Conservation (phyloP, 2,329 filamentous ascomycete genomes). For the Trichoderma koningii region DNA sequence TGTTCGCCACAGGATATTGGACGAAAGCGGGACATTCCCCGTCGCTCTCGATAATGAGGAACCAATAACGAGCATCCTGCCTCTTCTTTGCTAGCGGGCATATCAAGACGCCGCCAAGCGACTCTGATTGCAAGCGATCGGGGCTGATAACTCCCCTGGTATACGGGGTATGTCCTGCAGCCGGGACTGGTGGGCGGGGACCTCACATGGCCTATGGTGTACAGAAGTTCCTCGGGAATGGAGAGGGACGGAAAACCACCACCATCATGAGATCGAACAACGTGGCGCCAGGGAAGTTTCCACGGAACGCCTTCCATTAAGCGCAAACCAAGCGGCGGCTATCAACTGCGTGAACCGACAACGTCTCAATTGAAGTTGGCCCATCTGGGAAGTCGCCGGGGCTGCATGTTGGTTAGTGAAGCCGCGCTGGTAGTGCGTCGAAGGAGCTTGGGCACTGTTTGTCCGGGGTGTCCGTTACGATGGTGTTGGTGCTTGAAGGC, state of each 20-base stretch:
- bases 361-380: background rate
- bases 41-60: background rate
- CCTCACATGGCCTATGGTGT: slow-evolving; percentile 6
- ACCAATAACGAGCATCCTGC: background rate
- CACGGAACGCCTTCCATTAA: background rate
- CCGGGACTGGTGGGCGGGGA: background rate
- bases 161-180: background rate
- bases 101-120: background rate
- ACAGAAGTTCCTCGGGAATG: slow-evolving; percentile 13
- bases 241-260: background rate
- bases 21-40: slow-evolving; percentile 7
- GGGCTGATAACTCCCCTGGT: background rate
- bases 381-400: background rate
- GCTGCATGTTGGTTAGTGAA: background rate
- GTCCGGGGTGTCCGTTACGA: background rate
- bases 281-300: background rate
- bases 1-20: background rate
- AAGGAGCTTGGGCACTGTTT: background rate
- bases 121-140: background rate
- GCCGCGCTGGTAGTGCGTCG: background rate
- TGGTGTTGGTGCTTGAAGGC: background rate
- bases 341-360: background rate
- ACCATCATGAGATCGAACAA: background rate
- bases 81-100: background rate
- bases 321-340: background rate